phyloP scores from a whole-genome alignment of 805 yeast genomes.

The Suhomyces sp. region DNA sequence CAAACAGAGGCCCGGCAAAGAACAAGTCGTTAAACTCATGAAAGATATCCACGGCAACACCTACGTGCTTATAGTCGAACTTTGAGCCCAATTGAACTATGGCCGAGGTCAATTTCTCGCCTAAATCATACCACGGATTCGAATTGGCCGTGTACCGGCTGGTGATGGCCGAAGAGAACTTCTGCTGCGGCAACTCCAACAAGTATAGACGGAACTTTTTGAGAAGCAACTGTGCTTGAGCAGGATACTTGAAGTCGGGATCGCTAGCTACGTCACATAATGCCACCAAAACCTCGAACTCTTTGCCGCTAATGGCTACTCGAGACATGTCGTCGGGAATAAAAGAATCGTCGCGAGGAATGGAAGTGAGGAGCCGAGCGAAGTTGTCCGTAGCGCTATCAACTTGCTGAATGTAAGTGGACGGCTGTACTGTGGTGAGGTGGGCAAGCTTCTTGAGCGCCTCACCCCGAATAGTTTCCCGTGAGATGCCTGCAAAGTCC shows the following conservation, averaged over 20 bases:
- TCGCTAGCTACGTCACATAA: conserved; percentile 44
- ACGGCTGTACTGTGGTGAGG: conserved; percentile 23
- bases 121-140: conserved; percentile 36
- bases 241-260: conserved; percentile 20
- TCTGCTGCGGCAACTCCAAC: conserved; percentile 42
- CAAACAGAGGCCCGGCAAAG: conserved; percentile 19
- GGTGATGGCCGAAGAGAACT: conserved; percentile 37
- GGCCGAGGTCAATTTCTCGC: conserved; percentile 33
- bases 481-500: conserved; percentile 38
- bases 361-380: conserved; percentile 15
- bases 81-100: conserved; percentile 28
- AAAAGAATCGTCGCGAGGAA: conserved; percentile 8
- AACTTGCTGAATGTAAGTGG: conserved; percentile 7
- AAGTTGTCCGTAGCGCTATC: conserved; percentile 16
- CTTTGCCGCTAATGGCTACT: conserved; percentile 48
- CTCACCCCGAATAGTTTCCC: conserved; percentile 39
- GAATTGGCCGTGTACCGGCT: conserved; percentile 20
- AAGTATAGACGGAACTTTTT: conserved; percentile 47
- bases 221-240: conserved; percentile 43
- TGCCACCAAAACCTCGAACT: conserved; percentile 56
- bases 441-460: conserved; percentile 38
- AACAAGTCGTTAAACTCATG: conserved; percentile 24
- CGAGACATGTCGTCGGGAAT: conserved; percentile 17
- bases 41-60: conserved; percentile 26
- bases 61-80: conserved; percentile 19